These are phyloP conservation scores for Diaporthe sp. DNA, from an alignment of 2,329 filamentous ascomycete species.

Conservation along the genomic window DNA sequence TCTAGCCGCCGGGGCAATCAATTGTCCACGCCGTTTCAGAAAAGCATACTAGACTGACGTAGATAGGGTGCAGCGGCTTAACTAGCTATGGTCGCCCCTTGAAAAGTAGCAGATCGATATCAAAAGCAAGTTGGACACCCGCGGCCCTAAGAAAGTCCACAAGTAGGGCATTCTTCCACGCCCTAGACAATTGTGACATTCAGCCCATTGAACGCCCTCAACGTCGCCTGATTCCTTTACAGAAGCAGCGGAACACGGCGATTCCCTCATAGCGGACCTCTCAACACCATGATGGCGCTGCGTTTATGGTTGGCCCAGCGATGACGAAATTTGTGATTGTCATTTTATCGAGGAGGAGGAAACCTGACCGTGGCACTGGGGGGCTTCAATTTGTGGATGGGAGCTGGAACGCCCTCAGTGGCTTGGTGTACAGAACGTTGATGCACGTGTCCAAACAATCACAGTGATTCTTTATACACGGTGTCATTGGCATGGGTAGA, in stretches of 20 bases:
- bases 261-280: background rate
- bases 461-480: background rate
- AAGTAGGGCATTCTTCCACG: constrained; percentile 3
- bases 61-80: background rate
- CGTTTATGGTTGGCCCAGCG: background rate
- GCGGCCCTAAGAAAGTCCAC: background rate
- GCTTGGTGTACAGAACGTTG: background rate
- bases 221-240: background rate
- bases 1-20: constrained; percentile 2
- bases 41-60: background rate
- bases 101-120: background rate
- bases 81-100: background rate
- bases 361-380: background rate
- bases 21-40: background rate
- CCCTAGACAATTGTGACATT: background rate
- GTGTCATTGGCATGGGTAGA: background rate
- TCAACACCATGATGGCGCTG: background rate
- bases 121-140: background rate
- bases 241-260: background rate
- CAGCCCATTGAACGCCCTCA: background rate
- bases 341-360: background rate
- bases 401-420: background rate
- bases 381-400: background rate
- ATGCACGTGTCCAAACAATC: background rate
- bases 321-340: too few species aligned